Evolutionary conservation across 1,284 basidiomycete species (phyloP).

Genomic region (Rhodofomes roseus): DNA sequence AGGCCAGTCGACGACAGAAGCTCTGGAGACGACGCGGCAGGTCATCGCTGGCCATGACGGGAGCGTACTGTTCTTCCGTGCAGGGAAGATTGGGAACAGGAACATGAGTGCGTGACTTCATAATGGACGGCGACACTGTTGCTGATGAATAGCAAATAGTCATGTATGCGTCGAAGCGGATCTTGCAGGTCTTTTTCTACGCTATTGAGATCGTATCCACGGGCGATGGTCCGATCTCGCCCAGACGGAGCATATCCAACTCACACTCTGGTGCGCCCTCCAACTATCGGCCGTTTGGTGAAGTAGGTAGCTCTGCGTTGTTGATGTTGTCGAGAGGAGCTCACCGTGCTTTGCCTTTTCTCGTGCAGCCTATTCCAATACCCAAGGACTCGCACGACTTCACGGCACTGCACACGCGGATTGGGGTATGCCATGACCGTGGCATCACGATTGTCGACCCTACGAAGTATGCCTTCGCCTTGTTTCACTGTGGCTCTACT

Average conservation of each 20-base stretch:
- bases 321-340: neutral
- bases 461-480: slow-evolving; percentile 46
- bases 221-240: slow-evolving; percentile 26
- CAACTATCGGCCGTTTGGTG: slow-evolving; percentile 50
- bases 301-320: slow-evolving; percentile 38
- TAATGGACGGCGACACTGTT: neutral
- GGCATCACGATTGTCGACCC: slow-evolving; percentile 65
- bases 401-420: slow-evolving; percentile 52
- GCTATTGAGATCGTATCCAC: slow-evolving; percentile 36
- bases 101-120: slow-evolving; percentile 41
- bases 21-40: slow-evolving; percentile 54
- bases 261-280: slow-evolving; percentile 32
- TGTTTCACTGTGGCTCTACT: neutral
- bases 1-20: slow-evolving; percentile 40
- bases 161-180: slow-evolving; percentile 60
- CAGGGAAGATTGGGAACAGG: slow-evolving; percentile 47
- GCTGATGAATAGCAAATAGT: slow-evolving; percentile 38
- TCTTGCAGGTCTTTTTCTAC: slow-evolving; percentile 53
- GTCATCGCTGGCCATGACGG: slow-evolving; percentile 47
- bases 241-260: slow-evolving; percentile 28
- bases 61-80: slow-evolving; percentile 56
- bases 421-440: slow-evolving; percentile 61
- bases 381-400: slow-evolving; percentile 64
- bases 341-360: neutral
- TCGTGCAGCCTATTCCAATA: slow-evolving; percentile 62